Evolutionary conservation across 306 rosid genomes (phyloP).

Genomic region (Glycyrrhiza uralensis): DNA sequence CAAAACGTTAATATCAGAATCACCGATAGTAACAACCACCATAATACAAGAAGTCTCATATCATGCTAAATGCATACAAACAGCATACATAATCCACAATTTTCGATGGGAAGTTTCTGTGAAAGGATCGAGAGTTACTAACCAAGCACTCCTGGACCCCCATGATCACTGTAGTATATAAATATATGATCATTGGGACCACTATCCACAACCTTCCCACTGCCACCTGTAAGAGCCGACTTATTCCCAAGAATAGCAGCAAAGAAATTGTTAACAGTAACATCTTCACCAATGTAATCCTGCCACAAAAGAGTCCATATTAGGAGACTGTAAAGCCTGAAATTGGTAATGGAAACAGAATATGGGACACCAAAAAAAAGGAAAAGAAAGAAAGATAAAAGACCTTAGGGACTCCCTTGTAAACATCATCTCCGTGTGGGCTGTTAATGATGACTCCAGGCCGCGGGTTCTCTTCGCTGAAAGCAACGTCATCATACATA

Average conservation of each 20-base stretch:
- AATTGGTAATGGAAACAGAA: not conserved
- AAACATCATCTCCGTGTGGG: slow-evolving; percentile 81
- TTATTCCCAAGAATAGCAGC: slow-evolving; percentile 86
- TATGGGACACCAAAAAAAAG: not conserved
- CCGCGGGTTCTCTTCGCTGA: slow-evolving; percentile 73
- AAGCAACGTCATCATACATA: slow-evolving; percentile 95
- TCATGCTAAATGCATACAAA: too few relatives aligned
- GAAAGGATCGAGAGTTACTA: too few relatives aligned
- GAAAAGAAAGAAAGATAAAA: slow-evolving; percentile 11
- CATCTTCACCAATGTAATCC: slow-evolving; percentile 89
- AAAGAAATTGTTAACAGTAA: slow-evolving; percentile 69
- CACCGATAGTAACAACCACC: too few relatives aligned
- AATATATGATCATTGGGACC: slow-evolving; percentile 94
- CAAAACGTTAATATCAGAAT: slow-evolving; percentile 2
- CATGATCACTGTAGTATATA: slow-evolving; percentile 83
- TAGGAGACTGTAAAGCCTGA: not conserved
- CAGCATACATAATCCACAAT: too few relatives aligned
- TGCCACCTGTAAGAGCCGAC: slow-evolving; percentile 75
- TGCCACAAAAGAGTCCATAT: slow-evolving; percentile 32
- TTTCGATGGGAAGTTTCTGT: too few relatives aligned
- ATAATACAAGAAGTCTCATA: too few relatives aligned
- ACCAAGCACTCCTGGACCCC: slow-evolving; percentile 98
- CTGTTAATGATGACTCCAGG: slow-evolving; percentile 85
- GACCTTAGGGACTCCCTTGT: slow-evolving; percentile 95
- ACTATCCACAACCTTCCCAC: slow-evolving; percentile 91